Evolutionary conservation across 345 rosid genomes (phyloP), one percentile per base, ranked within the genome.

Genomic region (Cardiospermum halicacabum): DNA sequence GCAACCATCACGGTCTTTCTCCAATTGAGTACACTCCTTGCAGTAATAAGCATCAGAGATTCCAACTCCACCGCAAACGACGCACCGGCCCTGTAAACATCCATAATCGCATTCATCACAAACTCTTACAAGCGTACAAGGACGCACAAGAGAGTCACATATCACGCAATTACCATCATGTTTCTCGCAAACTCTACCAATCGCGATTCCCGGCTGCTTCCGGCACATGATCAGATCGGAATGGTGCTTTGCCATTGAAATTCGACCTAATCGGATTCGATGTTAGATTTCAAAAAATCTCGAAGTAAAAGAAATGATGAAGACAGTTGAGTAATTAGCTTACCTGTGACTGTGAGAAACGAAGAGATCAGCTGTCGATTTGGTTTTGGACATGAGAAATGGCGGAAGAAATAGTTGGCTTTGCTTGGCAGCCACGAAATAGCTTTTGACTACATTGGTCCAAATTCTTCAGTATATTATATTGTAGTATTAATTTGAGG

Each of bases 161-260:
- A 76, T 72, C 2, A 76, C 80, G 55, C 80, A 76, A 48, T 76
- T 76, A 40, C 80, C 80, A 47, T 76, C 80, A 31, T 62, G 57
- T 47, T 76, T 76, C 70, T 72, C 80, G 40, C 80, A 76, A 10
- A 76, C 71, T 53, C 77, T 57, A 60, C 80, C 80, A 30, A 76
- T 76, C 50, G 80, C 80, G 19, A 78, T 76, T 15, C 77, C 80
- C 8, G 80, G 80, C 66, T 76, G 77, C 74, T 76, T 76, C 57
- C 77, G 31, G 64, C 80, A 76, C 80, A 76, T 76, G 24, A 76
- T 72, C 69, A 76, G 61, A 69, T 76, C 80, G 25, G 80, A 74
- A 69, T 76, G 76, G 62, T 76, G 80, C 72, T 76, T 76, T 15
- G 80, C 80, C 80, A 76, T 76, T n/a, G n/a, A n/a, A n/a, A n/a